Base-by-base conservation (phyloP, 2,329 filamentous ascomycete genomes). In the Diaporthe citriasiana region DNA sequence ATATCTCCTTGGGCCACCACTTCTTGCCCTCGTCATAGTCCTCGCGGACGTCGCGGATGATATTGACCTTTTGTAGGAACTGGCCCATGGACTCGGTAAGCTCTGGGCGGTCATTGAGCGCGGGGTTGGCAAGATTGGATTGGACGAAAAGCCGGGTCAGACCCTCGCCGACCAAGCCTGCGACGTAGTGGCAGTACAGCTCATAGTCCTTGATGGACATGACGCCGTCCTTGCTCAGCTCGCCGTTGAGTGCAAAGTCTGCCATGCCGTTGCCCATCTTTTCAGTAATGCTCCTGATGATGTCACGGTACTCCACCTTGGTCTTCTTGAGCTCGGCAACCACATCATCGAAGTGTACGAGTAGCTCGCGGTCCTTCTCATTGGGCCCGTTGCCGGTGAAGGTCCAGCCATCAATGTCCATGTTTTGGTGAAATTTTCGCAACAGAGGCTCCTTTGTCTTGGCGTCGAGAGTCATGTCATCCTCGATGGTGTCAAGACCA, bases 221-320 rank as follows among this genome's bases (percentile, higher is more conserved):
- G 74, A 98, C 93, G 63, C 95, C 93, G 74, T 95, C 91, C 77
- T 90, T 86, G 79, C 95, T 94, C 83, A 93, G 89, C 79, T 97
- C 94, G 19, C 94, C 92, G 79, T 97, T 97, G 78, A 93, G 88
- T 53, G 91, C 94, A 82, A 97, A 99, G 84, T 99, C 96, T 38
- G 97, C 97, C 97, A 99, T 99, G 78, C 97, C 97, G 80, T 98
- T 95, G 77, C 95, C 96, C 97, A 99, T 99, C 85, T 95, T 94
- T 80, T 92, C 87, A 42, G 95, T 95, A 81, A 98, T 98, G 79
- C 98, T 96, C 84, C 93, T 93, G 84, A 99, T 97, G 81, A 98
- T 95, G 9, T 88, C 90, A 83, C 89, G 90, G 85, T 99, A 98
- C 72, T 90, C 90, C 65, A 92, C 90, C 87, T 98, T 97, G 83